Conservation (phyloP, 148 eudicot species). For the Rhododendron molle region DNA sequence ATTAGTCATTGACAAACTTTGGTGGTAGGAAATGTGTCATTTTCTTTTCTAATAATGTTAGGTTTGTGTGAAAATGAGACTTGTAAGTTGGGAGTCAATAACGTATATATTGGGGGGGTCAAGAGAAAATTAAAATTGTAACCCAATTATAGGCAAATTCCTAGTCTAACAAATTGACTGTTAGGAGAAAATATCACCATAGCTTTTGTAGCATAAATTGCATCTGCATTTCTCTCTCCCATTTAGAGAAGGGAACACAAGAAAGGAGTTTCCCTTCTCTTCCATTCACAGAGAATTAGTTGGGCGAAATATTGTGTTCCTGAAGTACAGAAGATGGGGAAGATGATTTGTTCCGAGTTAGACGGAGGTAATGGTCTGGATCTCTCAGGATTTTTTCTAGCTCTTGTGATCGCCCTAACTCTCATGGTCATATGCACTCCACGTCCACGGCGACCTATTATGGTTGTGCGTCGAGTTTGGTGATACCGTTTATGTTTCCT, state of each 20-base stretch:
- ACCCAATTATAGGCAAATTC: background rate
- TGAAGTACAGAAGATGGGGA: slow-evolving; percentile 7
- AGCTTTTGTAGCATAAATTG: background rate
- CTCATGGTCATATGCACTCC: background rate
- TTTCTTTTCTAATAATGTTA: background rate
- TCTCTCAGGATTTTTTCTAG: background rate
- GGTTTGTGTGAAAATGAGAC: background rate
- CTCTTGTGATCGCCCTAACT: slow-evolving; percentile 7
- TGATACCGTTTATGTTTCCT: background rate
- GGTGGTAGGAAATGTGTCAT: background rate
- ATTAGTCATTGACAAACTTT: background rate
- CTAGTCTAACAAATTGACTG: background rate
- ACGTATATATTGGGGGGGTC: background rate
- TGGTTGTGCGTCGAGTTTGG: background rate
- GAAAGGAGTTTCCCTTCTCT: background rate
- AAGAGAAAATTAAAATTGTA: background rate
- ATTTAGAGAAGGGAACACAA: background rate
- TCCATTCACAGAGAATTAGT: background rate
- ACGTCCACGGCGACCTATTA: background rate
- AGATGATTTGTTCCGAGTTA: background rate
- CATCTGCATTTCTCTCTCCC: background rate
- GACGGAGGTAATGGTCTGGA: background rate
- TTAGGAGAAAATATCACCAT: background rate
- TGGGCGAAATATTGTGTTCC: background rate
- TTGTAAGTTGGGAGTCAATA: background rate